Base-by-base conservation (phyloP, 1,284 basidiomycete genomes). In the Phlebopus sp. region DNA sequence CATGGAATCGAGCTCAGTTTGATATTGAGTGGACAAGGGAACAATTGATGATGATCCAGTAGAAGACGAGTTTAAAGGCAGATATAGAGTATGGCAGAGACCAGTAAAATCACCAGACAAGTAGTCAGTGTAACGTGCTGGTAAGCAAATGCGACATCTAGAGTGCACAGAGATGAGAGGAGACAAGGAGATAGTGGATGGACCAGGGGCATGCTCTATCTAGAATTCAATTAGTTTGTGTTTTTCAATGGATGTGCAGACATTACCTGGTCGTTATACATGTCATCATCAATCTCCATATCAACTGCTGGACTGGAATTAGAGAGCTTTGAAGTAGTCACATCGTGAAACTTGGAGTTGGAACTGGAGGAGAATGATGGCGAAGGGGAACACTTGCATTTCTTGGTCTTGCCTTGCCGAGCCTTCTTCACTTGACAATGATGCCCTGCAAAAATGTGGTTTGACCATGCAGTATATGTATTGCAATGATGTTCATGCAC, bases 141-240 rank as follows among this genome's bases (percentile, higher is more conserved):
- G 44, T 34, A 50, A 15, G 19, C 14, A 11, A 13, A 50, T 41
- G n/a, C n/a, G 4, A 9, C 34, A 25, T 37, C 48, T 44, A 5
- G 37, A 46, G 29, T 2, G 38, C 15, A 19, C 11, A 4, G 44
- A 50, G 9, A 23, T n/a, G 2, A 7, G 5, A 32, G 30, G 45
- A 1, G 39, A 15, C 15, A 5, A 4, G 32, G 11, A 23, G 21
- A 44, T 25, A 9, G 21, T 37, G 2, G 35, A 5, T 18, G 35
- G 43, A 21, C 43, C 43, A 7, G 34, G 35, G 2, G 23, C 10
- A 4, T 35, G 3, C 14, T 25, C 11, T 8, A 8, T 2, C 32
- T 34, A 5, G 15, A 34, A 5, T 4, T 5, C 4, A 14, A 15
- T 34, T 13, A 34, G 32, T 15, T 34, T 4, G 4, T 34, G 5